Evolutionary conservation across 1,284 basidiomycete species (phyloP).

Genomic region (Lentinula novae-zelandiae): DNA sequence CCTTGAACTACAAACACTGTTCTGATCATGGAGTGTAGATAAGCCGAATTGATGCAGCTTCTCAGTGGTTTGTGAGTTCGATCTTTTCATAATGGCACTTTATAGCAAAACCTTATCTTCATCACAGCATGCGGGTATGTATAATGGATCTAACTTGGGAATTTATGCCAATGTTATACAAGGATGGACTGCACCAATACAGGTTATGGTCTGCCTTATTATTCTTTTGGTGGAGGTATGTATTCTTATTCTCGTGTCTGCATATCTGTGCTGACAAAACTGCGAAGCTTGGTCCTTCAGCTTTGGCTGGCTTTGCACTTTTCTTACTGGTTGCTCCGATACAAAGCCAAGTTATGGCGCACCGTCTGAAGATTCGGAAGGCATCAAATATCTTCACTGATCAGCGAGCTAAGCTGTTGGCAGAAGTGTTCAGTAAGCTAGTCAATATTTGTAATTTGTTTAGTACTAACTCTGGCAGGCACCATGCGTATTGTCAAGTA

Average conservation of each 20-base stretch:
- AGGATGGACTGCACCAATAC: slow-evolving; percentile 72
- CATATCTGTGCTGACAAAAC: not conserved
- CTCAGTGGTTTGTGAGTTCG: slow-evolving; percentile 65
- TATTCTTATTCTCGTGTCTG: not conserved
- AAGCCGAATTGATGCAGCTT: slow-evolving; percentile 52
- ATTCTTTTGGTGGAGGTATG: slow-evolving; percentile 54
- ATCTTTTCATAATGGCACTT: not conserved
- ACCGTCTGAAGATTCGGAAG: slow-evolving; percentile 59
- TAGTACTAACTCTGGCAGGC: slow-evolving; percentile 25
- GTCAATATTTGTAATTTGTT: not conserved
- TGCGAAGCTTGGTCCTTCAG: slow-evolving; percentile 66
- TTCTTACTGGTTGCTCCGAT: slow-evolving; percentile 69
- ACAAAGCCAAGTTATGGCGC: slow-evolving; percentile 68
- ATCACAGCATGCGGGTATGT: not conserved
- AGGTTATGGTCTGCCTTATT: slow-evolving; percentile 57
- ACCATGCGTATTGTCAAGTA: slow-evolving; percentile 77
- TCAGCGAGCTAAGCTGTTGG: slow-evolving; percentile 59
- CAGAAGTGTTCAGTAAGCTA: slow-evolving; percentile 55
- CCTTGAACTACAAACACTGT: not conserved
- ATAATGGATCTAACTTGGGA: not conserved
- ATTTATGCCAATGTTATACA: not conserved
- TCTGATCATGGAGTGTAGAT: slow-evolving; percentile 29
- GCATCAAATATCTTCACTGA: slow-evolving; percentile 71
- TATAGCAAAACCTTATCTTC: not conserved
- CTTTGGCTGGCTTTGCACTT: slow-evolving; percentile 74